phyloP scores from a whole-genome alignment of 257 asterid genomes.

The Nemophila menziesii region DNA sequence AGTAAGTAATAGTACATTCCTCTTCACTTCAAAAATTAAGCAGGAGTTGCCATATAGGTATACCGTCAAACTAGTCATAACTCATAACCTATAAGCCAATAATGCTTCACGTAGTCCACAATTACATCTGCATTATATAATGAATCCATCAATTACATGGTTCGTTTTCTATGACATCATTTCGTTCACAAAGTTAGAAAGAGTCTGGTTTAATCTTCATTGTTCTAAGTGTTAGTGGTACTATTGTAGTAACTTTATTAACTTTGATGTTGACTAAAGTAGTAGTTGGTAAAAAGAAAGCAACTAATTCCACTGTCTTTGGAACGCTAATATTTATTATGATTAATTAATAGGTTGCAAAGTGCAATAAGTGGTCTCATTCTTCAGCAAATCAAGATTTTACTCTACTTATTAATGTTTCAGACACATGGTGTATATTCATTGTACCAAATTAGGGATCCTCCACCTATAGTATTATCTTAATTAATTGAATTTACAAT shows the following conservation, averaged over 20 bases:
- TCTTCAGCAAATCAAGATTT: slow-evolving; percentile 11
- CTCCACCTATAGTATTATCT: not conserved
- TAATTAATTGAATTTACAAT: not conserved
- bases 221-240: slow-evolving; percentile 1
- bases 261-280: slow-evolving; percentile 5
- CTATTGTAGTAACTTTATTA: not conserved
- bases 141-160: slow-evolving; percentile 5
- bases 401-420: slow-evolving; percentile 7
- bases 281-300: not conserved
- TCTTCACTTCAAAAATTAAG: too few relatives aligned
- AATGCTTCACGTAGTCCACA: too few relatives aligned
- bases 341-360: slow-evolving; percentile 1
- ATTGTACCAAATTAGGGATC: slow-evolving; percentile 7
- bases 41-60: too few relatives aligned
- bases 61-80: too few relatives aligned
- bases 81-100: too few relatives aligned
- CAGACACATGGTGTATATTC: slow-evolving; percentile 4
- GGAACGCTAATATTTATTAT: not conserved
- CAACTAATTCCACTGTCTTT: slow-evolving; percentile 15
- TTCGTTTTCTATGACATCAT: not conserved
- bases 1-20: too few relatives aligned
- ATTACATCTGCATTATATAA: not conserved
- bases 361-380: not conserved
- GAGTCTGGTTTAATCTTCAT: slow-evolving; percentile 3
- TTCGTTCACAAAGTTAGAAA: not conserved